These are phyloP conservation scores for Poronia punctata DNA, from an alignment of 495 filamentous ascomycete genomes.

Conservation along the genomic window DNA sequence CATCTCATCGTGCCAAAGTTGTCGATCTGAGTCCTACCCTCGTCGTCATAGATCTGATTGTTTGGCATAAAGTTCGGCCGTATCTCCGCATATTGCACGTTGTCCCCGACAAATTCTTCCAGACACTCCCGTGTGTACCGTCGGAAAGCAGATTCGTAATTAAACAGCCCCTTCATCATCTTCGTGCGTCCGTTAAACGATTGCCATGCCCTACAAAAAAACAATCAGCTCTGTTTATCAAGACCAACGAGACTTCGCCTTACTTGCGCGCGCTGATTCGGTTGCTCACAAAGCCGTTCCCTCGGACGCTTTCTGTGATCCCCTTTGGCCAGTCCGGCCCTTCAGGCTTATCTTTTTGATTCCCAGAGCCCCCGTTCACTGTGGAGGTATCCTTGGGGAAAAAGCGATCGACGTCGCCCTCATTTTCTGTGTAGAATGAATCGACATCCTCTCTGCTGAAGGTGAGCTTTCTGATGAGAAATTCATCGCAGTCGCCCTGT, in stretches of 20 bases:
- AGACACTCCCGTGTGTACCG: conserved; percentile 40
- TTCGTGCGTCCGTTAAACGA: conserved; percentile 48
- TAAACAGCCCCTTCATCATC: conserved; percentile 57
- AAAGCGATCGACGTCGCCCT: too few species aligned
- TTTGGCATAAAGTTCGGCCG: conserved; percentile 51
- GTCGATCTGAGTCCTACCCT: conserved; percentile 32
- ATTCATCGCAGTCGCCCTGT: conserved; percentile 26
- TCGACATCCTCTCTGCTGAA: conserved; percentile 42
- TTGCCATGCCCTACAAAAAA: conserved; percentile 46
- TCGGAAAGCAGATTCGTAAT: conserved; percentile 45
- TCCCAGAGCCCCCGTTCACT: too few species aligned
- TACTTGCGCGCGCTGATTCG: conserved; percentile 7
- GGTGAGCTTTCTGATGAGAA: conserved; percentile 43
- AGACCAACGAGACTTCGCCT: neutral
- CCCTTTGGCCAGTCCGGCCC: conserved; percentile 1
- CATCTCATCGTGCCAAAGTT: conserved; percentile 45
- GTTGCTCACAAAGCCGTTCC: neutral
- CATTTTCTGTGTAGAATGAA: conserved; percentile 1
- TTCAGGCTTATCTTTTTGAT: neutral
- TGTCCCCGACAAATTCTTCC: conserved; percentile 44
- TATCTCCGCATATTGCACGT: conserved; percentile 53
- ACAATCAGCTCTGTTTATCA: conserved; percentile 6
- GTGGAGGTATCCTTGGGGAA: too few species aligned
- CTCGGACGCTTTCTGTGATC: conserved; percentile 3
- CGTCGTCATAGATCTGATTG: conserved; percentile 43